Percentiles rank a stretch among this genome's conserved stretches.
Conservation (phyloP, 2,329 filamentous ascomycete species). For the Gnomoniopsis sp. region DNA sequence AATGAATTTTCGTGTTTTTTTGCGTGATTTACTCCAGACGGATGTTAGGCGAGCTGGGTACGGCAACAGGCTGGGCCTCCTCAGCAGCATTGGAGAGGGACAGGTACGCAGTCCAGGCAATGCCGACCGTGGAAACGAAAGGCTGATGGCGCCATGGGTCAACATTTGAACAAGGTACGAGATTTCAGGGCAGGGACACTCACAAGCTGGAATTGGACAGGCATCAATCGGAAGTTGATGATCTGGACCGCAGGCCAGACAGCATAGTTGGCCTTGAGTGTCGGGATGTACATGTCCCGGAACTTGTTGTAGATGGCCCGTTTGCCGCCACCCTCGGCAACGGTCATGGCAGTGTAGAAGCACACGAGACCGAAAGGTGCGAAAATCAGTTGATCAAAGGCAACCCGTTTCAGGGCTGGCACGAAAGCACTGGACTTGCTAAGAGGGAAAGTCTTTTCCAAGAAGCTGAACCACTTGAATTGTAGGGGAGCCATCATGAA, state of each 20-base stretch:
- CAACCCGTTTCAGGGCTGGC: slow-evolving; percentile 85
- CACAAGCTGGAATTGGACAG: slow-evolving; percentile 94
- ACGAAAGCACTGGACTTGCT: slow-evolving; percentile 70
- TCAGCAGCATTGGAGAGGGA: slow-evolving; percentile 87
- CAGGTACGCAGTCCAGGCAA: slow-evolving; percentile 96
- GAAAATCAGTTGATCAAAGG: slow-evolving; percentile 89
- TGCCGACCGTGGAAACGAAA: slow-evolving; percentile 92
- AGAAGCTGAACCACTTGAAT: slow-evolving; percentile 91
- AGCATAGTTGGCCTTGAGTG: slow-evolving; percentile 91
- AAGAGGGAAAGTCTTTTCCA: slow-evolving; percentile 79
- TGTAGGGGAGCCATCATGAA: slow-evolving; percentile 95
- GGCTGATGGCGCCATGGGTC: slow-evolving; percentile 57
- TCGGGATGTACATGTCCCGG: slow-evolving; percentile 88
- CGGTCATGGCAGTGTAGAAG: slow-evolving; percentile 96
- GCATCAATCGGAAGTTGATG: slow-evolving; percentile 93
- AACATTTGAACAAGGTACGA: neutral
- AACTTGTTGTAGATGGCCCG: slow-evolving; percentile 80
- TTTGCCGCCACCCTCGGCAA: slow-evolving; percentile 86
- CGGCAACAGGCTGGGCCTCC: slow-evolving; percentile 41
- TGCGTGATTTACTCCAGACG: slow-evolving; percentile 28
- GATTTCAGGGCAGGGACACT: slow-evolving; percentile 36
- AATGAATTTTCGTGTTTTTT: neutral
- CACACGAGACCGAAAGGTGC: slow-evolving; percentile 81
- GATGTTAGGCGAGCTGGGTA: slow-evolving; percentile 32
- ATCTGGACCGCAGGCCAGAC: slow-evolving; percentile 96